Percentiles rank a stretch among this genome's conserved stretches.
Evolutionary conservation across 73 alveolate species (phyloP).

Genomic region (Paramecium primaurelia): DNA sequence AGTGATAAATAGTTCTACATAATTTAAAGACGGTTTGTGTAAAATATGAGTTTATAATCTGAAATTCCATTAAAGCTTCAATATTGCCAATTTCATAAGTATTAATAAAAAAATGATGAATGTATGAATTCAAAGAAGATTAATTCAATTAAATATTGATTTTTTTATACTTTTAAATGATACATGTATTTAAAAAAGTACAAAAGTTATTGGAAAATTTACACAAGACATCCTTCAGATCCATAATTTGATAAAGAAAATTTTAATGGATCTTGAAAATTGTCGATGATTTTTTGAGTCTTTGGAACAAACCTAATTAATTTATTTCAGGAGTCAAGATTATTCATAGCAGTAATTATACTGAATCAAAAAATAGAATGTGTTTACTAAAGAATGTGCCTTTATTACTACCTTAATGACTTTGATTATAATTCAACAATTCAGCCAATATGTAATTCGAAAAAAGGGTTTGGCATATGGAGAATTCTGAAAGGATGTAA

Average conservation of each 20-base stretch:
- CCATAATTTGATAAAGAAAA: background rate
- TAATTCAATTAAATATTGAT: no score
- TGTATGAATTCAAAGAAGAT: background rate
- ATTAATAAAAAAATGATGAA: background rate
- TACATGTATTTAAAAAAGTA: background rate
- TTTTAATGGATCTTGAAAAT: background rate
- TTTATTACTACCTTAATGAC: background rate
- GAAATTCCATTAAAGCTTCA: background rate
- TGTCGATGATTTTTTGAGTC: background rate
- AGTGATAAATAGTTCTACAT: no score
- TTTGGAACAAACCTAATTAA: background rate
- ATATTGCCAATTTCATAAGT: background rate
- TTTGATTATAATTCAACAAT: background rate
- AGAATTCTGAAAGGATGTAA: background rate
- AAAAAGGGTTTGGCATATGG: background rate
- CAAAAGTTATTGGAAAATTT: background rate
- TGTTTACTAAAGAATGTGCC: background rate
- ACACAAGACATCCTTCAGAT: constrained; percentile 32
- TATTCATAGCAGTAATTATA: background rate
- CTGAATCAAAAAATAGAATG: background rate
- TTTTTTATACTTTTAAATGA: no score
- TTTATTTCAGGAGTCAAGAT: background rate
- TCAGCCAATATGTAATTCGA: background rate
- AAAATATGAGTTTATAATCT: background rate
- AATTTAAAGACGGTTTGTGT: background rate